These are phyloP conservation scores for Fusarium sp. DNA, from an alignment of 2,329 filamentous ascomycete genomes.

Conservation along the genomic window DNA sequence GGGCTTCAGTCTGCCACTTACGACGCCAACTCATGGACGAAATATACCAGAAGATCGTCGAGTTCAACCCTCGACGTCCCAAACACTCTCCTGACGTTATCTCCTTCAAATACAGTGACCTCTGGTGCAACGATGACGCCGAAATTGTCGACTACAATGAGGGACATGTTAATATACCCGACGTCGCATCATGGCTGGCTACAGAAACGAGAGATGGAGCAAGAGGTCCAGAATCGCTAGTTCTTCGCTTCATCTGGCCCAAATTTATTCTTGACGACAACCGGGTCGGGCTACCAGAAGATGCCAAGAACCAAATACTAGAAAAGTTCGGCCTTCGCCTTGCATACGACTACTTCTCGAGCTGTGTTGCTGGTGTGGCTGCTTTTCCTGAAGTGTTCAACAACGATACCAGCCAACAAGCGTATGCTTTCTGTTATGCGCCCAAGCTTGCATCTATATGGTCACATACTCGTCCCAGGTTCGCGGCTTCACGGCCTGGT, in stretches of 20 bases:
- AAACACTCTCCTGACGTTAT: slow-evolving; percentile 24
- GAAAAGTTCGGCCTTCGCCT: slow-evolving; percentile 47
- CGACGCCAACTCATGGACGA: slow-evolving; percentile 45
- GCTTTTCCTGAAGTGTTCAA: slow-evolving; percentile 34
- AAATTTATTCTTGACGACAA: slow-evolving; percentile 38
- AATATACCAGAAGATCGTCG: slow-evolving; percentile 48
- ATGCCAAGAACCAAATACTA: slow-evolving; percentile 36
- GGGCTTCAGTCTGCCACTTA: not conserved
- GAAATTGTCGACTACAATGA: slow-evolving; percentile 29
- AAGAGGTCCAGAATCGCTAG: slow-evolving; percentile 37
- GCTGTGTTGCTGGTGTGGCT: slow-evolving; percentile 50
- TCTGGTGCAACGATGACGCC: slow-evolving; percentile 44
- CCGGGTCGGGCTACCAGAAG: slow-evolving; percentile 43
- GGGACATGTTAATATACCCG: slow-evolving; percentile 9
- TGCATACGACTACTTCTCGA: slow-evolving; percentile 50
- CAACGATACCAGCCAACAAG: slow-evolving; percentile 21
- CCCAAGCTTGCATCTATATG: slow-evolving; percentile 54
- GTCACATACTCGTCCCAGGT: slow-evolving; percentile 45
- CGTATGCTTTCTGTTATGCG: slow-evolving; percentile 51
- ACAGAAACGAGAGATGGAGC: slow-evolving; percentile 26
- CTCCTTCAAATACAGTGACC: slow-evolving; percentile 46
- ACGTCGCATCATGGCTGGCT: slow-evolving; percentile 40
- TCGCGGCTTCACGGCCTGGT: slow-evolving; percentile 10
- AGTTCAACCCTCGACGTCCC: slow-evolving; percentile 40
- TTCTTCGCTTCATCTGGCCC: slow-evolving; percentile 48